Conservation (phyloP, 1,284 basidiomycete species). For the Lentinula novae-zelandiae region DNA sequence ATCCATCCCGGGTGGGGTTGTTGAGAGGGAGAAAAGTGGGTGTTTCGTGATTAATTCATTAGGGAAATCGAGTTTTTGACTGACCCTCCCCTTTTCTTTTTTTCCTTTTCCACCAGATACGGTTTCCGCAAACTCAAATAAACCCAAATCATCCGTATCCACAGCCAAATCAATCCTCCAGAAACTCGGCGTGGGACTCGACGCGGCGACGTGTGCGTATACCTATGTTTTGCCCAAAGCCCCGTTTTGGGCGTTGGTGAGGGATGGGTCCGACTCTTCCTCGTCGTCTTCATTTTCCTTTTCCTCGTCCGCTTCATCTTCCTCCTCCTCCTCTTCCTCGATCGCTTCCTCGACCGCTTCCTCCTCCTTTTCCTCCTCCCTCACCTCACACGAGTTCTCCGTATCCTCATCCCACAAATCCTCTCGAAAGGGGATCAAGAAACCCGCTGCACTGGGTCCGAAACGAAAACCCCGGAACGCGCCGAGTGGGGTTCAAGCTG, state of each 20-base stretch:
- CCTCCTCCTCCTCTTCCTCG: too few relatives aligned
- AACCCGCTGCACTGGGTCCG: slow-evolving; percentile 2
- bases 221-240: slow-evolving; percentile 2
- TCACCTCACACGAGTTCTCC: background rate
- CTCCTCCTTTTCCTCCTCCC: background rate
- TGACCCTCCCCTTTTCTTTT: background rate
- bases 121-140: too few relatives aligned
- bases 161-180: background rate
- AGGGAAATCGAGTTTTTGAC: too few relatives aligned
- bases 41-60: too few relatives aligned
- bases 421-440: background rate
- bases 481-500: background rate
- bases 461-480: slow-evolving; percentile 5
- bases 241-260: slow-evolving; percentile 1
- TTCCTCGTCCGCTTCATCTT: too few relatives aligned
- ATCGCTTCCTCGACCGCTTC: too few relatives aligned
- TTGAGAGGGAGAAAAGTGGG: too few relatives aligned
- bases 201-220: slow-evolving; percentile 4
- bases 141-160: background rate
- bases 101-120: background rate
- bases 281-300: too few relatives aligned
- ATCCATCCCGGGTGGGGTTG: too few relatives aligned
- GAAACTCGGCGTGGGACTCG: background rate
- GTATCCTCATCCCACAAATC: background rate
- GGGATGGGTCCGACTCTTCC: too few relatives aligned